phyloP scores from a whole-genome alignment of 345 rosid genomes.

The Populus alba region DNA sequence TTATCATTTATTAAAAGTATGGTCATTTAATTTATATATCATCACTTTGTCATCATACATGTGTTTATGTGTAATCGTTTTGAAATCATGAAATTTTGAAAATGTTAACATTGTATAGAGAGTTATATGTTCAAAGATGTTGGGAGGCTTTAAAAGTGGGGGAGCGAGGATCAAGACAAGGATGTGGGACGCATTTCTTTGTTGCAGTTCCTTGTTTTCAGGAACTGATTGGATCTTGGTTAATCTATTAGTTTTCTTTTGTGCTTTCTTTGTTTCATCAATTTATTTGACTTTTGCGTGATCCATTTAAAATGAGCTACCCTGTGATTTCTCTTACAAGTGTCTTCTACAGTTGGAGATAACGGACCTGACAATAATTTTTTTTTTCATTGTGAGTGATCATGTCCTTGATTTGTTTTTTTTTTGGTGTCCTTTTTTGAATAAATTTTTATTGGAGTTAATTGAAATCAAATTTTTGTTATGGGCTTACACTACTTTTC shows the following conservation, averaged over 20 bases:
- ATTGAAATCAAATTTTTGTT: not conserved
- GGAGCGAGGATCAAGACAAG: not conserved
- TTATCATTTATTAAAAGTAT: not conserved
- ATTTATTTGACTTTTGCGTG: not conserved
- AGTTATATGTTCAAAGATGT: not conserved
- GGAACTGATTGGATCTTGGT: not conserved
- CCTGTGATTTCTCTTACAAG: not conserved
- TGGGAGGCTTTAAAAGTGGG: not conserved
- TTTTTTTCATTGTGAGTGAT: conserved; percentile 81
- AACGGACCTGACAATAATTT: conserved; percentile 85
- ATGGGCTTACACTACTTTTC: not conserved
- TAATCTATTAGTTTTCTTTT: not conserved
- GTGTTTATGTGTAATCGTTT: not conserved
- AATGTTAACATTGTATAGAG: too few species aligned
- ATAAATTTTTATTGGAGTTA: too few species aligned
- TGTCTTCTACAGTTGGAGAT: conserved; percentile 72
- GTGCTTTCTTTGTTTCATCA: not conserved
- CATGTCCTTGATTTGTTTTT: conserved; percentile 24
- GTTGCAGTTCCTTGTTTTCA: not conserved
- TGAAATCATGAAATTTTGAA: not conserved
- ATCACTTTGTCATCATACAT: not conserved
- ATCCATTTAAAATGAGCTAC: not conserved
- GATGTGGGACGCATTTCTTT: not conserved
- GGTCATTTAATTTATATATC: not conserved
- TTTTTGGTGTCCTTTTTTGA: too few species aligned